Base-by-base conservation (phyloP, 352 stramenopile species). In the Pythium insidiosum region DNA sequence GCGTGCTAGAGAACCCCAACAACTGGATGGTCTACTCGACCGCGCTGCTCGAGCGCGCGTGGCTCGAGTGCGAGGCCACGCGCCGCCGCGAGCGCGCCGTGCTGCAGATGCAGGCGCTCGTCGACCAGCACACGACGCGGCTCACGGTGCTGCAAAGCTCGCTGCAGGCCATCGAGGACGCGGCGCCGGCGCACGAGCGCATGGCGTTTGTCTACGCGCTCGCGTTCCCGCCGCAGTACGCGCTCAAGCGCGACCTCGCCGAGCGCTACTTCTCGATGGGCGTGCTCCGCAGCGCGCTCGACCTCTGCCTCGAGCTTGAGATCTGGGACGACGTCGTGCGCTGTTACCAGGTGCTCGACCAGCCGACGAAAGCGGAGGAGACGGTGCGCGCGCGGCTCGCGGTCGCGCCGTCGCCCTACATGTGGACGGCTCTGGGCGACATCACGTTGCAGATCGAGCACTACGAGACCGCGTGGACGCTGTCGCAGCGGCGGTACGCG, bases 21-120 rank as follows among this genome's bases (percentile, higher is more conserved):
- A 96, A 98, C 66, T 98, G 93, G 92, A 97, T 97, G 85, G 84
- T 98, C 2, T 96, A 98, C 64, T 96, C 90, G 6, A 97, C 90
- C 7, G 91, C 70, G 23, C 73, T 98, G 26, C 68, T 98, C 18
- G 86, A 97, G 62, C 74, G 75, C 19, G 79, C 91, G 23, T 97
- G 91, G 88, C 73, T 98, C 25, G 94, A 98, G 66, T 98, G 87
- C 54, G 88, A 97, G 58, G 82, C 81, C 11, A 86, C 72, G 2
- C 93, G 97, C 56, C 88, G 84, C 13, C 77, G 90, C 49, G 93
- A 98, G 58, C 76, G 95, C 24, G 88, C 88, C 9, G 89, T 98
- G 43, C 68, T 98, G 38, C 94, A 98, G 70, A 96, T 98, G 63
- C 91, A 98, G 43, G 94, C 92, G 16, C 66, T 98, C 10, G 88